Conservation (phyloP, 78 protist species). For the Bigelowiella natans region DNA sequence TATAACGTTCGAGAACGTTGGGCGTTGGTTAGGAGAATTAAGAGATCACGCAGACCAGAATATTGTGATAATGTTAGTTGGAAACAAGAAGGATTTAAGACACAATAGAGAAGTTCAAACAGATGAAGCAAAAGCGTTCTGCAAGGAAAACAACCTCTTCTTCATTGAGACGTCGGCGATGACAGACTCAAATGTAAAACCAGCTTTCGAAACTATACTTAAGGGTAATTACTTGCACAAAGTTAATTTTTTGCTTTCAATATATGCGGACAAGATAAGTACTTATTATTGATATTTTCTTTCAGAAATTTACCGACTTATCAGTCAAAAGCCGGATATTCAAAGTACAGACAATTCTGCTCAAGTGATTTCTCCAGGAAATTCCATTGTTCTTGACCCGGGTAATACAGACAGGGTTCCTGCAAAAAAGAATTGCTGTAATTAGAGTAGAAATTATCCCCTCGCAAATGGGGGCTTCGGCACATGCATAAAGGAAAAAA, state of each 20-base stretch:
- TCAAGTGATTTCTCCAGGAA: not conserved
- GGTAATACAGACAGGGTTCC: not conserved
- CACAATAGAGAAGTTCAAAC: slow-evolving; percentile 14
- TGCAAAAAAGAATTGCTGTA: not conserved
- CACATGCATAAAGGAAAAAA: no score
- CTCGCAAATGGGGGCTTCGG: no score
- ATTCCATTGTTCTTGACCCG: not conserved
- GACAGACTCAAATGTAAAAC: slow-evolving; percentile 54
- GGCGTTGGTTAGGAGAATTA: slow-evolving; percentile 59
- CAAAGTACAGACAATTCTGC: not conserved
- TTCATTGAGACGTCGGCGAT: slow-evolving; percentile 73
- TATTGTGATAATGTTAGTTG: slow-evolving; percentile 86
- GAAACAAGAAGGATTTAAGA: slow-evolving; percentile 91
- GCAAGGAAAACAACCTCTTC: slow-evolving; percentile 33
- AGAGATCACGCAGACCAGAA: slow-evolving; percentile 72
- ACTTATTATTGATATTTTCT: no score
- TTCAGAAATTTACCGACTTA: not conserved
- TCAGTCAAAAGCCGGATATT: not conserved
- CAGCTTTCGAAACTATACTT: slow-evolving; percentile 23
- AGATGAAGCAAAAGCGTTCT: slow-evolving; percentile 63
- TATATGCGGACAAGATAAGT: not conserved
- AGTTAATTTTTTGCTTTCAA: not conserved
- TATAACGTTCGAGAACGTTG: slow-evolving; percentile 76
- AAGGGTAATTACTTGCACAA: not conserved
- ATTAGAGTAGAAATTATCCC: not conserved